Conservation (phyloP, 768 basidiomycete genomes). For the Ramaria sp. region DNA sequence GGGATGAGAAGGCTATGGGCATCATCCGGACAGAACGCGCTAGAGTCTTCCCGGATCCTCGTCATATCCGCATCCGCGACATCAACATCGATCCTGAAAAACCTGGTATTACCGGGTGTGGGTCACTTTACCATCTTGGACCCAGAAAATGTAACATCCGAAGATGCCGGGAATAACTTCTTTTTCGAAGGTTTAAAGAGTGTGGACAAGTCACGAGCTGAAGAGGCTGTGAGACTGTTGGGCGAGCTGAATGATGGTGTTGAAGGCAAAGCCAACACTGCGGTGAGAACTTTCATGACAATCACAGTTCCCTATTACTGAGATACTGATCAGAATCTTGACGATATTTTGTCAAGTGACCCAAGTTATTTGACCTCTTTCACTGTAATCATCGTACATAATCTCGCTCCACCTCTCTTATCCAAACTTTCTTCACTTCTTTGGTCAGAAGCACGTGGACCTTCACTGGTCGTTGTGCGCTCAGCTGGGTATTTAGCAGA, state of each 20-base stretch:
- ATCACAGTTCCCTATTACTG: not conserved
- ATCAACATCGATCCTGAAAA: slow-evolving; percentile 85
- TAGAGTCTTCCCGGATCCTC: slow-evolving; percentile 75
- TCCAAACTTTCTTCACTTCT: slow-evolving; percentile 51
- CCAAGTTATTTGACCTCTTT: slow-evolving; percentile 49
- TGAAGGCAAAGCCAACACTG: slow-evolving; percentile 49
- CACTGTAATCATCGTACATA: slow-evolving; percentile 78
- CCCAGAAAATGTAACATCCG: slow-evolving; percentile 40
- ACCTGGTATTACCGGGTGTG: slow-evolving; percentile 91
- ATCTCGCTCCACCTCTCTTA: slow-evolving; percentile 48
- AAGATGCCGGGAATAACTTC: slow-evolving; percentile 94
- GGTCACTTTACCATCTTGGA: slow-evolving; percentile 94
- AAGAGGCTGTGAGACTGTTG: slow-evolving; percentile 67
- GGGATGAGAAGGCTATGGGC: slow-evolving; percentile 69
- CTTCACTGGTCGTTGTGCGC: slow-evolving; percentile 67
- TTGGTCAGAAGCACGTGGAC: slow-evolving; percentile 49
- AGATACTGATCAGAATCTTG: slow-evolving; percentile 27
- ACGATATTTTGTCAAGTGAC: slow-evolving; percentile 44
- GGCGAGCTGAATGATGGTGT: slow-evolving; percentile 85
- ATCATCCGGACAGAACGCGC: slow-evolving; percentile 77
- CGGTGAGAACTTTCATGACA: slow-evolving; percentile 20
- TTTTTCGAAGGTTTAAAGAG: slow-evolving; percentile 73
- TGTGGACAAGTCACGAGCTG: slow-evolving; percentile 69
- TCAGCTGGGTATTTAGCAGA: slow-evolving; percentile 87
- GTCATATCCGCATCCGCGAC: slow-evolving; percentile 76